phyloP scores from a whole-genome alignment of 805 yeast genomes.

The Kazachstania africana region DNA sequence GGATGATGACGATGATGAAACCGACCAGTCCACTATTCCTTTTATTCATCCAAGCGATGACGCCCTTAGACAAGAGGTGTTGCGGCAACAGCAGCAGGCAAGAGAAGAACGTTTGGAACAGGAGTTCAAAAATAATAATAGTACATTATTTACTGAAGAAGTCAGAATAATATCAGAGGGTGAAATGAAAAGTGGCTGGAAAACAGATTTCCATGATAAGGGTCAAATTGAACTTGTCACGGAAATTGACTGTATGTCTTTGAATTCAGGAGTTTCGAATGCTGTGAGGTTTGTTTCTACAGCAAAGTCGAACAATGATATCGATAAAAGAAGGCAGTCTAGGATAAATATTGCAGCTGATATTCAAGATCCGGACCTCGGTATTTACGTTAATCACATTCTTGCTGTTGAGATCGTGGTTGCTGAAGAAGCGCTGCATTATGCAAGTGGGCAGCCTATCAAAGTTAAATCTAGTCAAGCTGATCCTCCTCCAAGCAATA shows the following conservation, averaged over 20 bases:
- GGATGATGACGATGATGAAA: constrained; percentile 27
- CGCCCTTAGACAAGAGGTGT: constrained; percentile 25
- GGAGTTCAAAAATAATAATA: constrained; percentile 26
- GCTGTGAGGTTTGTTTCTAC: constrained; percentile 37
- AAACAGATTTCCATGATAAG: constrained; percentile 67
- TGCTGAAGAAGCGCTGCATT: constrained; percentile 71
- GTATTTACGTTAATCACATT: constrained; percentile 64
- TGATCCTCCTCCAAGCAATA: neutral
- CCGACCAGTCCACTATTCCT: constrained; percentile 14
- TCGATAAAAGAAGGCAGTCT: constrained; percentile 22
- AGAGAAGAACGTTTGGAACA: constrained; percentile 23
- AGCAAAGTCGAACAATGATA: constrained; percentile 14
- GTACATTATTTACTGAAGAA: constrained; percentile 57
- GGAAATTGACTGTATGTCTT: constrained; percentile 48
- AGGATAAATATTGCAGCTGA: constrained; percentile 57
- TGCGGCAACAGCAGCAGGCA: constrained; percentile 22
- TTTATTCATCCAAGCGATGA: constrained; percentile 28
- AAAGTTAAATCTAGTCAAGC: neutral
- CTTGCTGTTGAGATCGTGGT: constrained; percentile 82
- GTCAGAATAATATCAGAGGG: constrained; percentile 64
- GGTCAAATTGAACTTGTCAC: constrained; percentile 77
- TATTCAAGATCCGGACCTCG: constrained; percentile 68
- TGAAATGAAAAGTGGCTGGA: constrained; percentile 88
- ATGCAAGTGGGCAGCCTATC: constrained; percentile 24
- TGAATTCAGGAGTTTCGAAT: constrained; percentile 41